phyloP scores from a whole-genome alignment of 306 rosid species.

The Vigna trinervia region DNA sequence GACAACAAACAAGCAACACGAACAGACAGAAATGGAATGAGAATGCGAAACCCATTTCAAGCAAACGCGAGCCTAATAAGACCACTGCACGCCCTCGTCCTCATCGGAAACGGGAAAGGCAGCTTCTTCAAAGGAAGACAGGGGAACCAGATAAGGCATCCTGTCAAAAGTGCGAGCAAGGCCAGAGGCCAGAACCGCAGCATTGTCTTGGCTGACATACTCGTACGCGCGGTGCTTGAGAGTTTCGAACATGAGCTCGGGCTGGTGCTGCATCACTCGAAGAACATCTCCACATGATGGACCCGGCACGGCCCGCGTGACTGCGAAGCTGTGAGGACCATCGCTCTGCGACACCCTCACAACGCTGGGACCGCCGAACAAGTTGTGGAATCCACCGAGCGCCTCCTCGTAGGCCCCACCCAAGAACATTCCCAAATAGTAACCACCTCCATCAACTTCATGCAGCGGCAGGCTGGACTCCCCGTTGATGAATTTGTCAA shows the following conservation, averaged over 20 bases:
- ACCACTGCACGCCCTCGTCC: constrained; percentile 64
- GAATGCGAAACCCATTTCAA: constrained; percentile 41
- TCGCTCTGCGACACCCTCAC: constrained; percentile 92
- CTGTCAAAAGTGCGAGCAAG: constrained; percentile 69
- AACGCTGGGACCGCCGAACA: constrained; percentile 91
- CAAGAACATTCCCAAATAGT: constrained; percentile 96
- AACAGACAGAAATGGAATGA: not conserved
- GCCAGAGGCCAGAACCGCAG: constrained; percentile 51
- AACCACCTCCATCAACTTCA: constrained; percentile 68
- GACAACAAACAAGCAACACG: not conserved
- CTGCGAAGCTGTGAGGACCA: constrained; percentile 92
- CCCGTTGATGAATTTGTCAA: constrained; percentile 83
- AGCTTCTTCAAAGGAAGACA: constrained; percentile 47
- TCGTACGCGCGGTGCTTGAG: constrained; percentile 83
- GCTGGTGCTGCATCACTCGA: constrained; percentile 97
- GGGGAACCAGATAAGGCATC: constrained; percentile 72
- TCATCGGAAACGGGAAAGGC: constrained; percentile 49
- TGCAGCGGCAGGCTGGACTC: constrained; percentile 85
- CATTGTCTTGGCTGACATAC: constrained; percentile 47
- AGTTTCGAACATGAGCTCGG: constrained; percentile 95
- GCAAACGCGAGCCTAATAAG: constrained; percentile 55
- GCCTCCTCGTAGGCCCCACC: constrained; percentile 99
- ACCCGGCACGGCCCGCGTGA: constrained; percentile 78
- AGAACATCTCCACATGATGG: constrained; percentile 87
- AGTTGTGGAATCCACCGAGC: constrained; percentile 93